A percentile compares a stretch with the other conserved stretches of the same genome.
phyloP scores from a whole-genome alignment of 345 rosid species.

The Lepidium africanum region DNA sequence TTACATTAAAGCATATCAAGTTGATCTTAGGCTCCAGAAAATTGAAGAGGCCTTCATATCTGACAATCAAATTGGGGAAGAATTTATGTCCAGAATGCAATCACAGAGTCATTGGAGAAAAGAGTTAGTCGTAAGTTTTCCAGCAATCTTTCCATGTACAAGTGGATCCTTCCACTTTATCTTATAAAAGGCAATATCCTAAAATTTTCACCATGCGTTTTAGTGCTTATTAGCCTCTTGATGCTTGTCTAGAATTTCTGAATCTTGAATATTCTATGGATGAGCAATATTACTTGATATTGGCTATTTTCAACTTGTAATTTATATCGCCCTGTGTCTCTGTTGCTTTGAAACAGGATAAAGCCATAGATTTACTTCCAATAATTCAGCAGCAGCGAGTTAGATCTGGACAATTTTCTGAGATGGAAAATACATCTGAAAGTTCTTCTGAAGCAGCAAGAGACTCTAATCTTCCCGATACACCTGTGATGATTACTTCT shows the following conservation, averaged over 20 bases:
- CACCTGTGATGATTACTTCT: slow-evolving; percentile 27
- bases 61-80: slow-evolving; percentile 35
- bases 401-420: slow-evolving; percentile 42
- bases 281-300: background rate
- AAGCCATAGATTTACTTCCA: slow-evolving; percentile 60
- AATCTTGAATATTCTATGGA: background rate
- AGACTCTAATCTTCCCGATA: slow-evolving; percentile 29
- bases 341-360: slow-evolving; percentile 44
- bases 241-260: background rate
- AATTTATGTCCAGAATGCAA: slow-evolving; percentile 48
- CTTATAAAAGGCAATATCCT: background rate
- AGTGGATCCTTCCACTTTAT: background rate
- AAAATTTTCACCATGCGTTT: background rate
- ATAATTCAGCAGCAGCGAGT: slow-evolving; percentile 57
- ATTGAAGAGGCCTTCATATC: slow-evolving; percentile 58
- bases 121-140: slow-evolving; percentile 63
- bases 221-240: background rate
- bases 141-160: slow-evolving; percentile 4
- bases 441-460: slow-evolving; percentile 39
- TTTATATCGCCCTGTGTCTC: background rate
- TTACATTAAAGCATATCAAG: slow-evolving; percentile 79
- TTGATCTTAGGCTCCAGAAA: slow-evolving; percentile 55
- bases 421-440: slow-evolving; percentile 24
- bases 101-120: slow-evolving; percentile 68
- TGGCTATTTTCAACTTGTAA: slow-evolving; percentile 10